Percentiles rank a stretch among this genome's conserved stretches.
These are phyloP conservation scores for Penicillium sp. DNA, from an alignment of 2,329 filamentous ascomycete genomes.

Conservation along the genomic window DNA sequence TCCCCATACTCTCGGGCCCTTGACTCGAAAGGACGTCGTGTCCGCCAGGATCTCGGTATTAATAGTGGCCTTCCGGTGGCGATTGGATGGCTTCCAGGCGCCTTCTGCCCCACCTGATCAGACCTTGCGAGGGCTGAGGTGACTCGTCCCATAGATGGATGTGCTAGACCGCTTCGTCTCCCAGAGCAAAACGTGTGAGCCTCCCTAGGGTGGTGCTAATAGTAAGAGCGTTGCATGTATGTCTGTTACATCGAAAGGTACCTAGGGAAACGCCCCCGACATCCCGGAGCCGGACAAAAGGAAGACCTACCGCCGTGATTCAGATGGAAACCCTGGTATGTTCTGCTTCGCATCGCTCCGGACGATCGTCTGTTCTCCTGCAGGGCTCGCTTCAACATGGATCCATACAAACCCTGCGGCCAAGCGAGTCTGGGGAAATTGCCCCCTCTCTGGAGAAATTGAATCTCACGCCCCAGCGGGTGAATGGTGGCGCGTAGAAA, in stretches of 20 bases:
- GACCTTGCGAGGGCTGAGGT: neutral
- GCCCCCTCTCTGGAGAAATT: constrained; percentile 10
- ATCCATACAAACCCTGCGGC: neutral
- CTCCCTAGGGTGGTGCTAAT: neutral
- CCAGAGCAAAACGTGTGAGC: neutral
- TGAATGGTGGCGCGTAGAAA: constrained; percentile 13
- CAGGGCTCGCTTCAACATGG: constrained; percentile 9
- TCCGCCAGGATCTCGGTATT: constrained; percentile 13
- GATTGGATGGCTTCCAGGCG: constrained; percentile 1
- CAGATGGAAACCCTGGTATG: neutral
- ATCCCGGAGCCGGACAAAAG: no score
- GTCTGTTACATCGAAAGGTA: no score
- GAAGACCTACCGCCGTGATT: neutral
- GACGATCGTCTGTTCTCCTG: constrained; percentile 14
- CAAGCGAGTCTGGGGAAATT: constrained; percentile 10
- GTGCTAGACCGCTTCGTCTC: neutral
- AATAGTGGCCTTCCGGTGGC: constrained; percentile 1
- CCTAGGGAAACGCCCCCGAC: no score
- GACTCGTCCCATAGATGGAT: neutral
- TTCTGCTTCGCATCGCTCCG: constrained; percentile 7
- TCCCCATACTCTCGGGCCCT: no score
- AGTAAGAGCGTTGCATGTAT: neutral
- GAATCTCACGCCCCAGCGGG: neutral
- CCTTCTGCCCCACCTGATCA: constrained; percentile 13
- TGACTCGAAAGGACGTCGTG: no score